phyloP scores from a whole-genome alignment of 2,329 filamentous ascomycete species.

The Cladosporium sp. region DNA sequence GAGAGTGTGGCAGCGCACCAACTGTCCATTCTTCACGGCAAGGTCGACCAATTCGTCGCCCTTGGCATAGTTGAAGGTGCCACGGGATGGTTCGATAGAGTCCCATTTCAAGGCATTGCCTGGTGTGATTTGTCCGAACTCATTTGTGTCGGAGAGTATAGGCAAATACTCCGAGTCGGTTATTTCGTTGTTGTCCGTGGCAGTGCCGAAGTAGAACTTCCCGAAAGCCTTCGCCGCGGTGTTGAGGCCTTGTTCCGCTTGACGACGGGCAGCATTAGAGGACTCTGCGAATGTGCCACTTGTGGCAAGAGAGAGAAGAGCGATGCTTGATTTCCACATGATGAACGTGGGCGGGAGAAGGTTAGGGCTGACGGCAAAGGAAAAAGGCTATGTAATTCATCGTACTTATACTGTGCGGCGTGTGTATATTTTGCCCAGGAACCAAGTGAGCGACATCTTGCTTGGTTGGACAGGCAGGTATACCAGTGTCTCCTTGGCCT shows the following conservation, averaged over 20 bases:
- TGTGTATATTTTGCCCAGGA: neutral
- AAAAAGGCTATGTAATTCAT: neutral
- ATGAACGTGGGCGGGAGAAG: neutral
- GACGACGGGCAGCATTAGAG: neutral
- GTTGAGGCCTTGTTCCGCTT: constrained; percentile 24
- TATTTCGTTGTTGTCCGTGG: constrained; percentile 57
- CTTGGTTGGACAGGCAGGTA: neutral
- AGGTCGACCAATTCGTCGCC: constrained; percentile 55
- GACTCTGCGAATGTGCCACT: neutral
- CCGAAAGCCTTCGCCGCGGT: constrained; percentile 30
- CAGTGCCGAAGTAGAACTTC: constrained; percentile 46
- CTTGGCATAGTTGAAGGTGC: constrained; percentile 59
- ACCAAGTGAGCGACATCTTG: neutral
- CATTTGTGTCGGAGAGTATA: constrained; percentile 56
- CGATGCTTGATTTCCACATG: constrained; percentile 3
- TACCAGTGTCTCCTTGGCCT: neutral
- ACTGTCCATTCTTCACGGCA: constrained; percentile 44
- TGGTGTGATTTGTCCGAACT: constrained; percentile 67
- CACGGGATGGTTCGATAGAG: constrained; percentile 59
- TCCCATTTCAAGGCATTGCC: constrained; percentile 68
- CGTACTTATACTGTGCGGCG: neutral
- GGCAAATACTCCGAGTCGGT: constrained; percentile 57
- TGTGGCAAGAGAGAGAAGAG: constrained; percentile 1
- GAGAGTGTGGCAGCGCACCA: constrained; percentile 65
- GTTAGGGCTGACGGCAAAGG: neutral